Base-by-base conservation (phyloP, 108 stramenopile genomes). In the Nannochloropsis gaditana region DNA sequence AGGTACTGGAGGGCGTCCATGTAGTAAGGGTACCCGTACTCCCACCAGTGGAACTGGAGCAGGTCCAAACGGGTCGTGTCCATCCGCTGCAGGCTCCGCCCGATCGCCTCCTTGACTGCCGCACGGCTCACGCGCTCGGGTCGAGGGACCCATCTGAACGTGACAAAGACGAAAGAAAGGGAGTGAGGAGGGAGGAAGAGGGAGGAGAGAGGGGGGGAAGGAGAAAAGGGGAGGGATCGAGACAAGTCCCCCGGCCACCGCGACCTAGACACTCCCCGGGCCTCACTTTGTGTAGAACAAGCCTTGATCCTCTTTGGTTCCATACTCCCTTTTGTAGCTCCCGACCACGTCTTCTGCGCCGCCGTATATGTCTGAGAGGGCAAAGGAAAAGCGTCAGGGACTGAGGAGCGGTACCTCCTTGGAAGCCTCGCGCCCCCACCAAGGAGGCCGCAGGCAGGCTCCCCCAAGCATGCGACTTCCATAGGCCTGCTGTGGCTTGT, bases 31-130 rank as follows among this genome's bases (percentile, higher is more conserved):
- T 43, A 43, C 43, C 84, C 84, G 80, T 87, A 87, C 15, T 84
- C 73, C 87, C 87, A 87, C 87, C 87, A 87, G 80, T 87, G 87
- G 43, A 87, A 87, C 81, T 86, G 85, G 43, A 87, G 50, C 41
- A 87, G 73, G 83, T 87, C 87, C 17, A 87, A 79, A 3, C 50
- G 80, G 11, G 44, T 47, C 21, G 87, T 87, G 73, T 84, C 44
- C 87, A 87, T 87, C 43, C 87, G 43, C 10, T 45, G 43, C 43
- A 87, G 79, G 9, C 83, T 84, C 10, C 80, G 83, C 6, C 84
- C 84, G 5, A 87, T 84, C 42, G 41, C 87, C 19, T 21, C 84
- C 45, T 84, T 79, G 2, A 84, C 84, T 5, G 43, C 43, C 2
- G 80, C 79, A 11, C 87, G 82, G 80, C 59, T 73, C 19, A 73